These are phyloP conservation scores for Parafenestella ontariensis DNA, from an alignment of 2,329 filamentous ascomycete species.

Conservation along the genomic window DNA sequence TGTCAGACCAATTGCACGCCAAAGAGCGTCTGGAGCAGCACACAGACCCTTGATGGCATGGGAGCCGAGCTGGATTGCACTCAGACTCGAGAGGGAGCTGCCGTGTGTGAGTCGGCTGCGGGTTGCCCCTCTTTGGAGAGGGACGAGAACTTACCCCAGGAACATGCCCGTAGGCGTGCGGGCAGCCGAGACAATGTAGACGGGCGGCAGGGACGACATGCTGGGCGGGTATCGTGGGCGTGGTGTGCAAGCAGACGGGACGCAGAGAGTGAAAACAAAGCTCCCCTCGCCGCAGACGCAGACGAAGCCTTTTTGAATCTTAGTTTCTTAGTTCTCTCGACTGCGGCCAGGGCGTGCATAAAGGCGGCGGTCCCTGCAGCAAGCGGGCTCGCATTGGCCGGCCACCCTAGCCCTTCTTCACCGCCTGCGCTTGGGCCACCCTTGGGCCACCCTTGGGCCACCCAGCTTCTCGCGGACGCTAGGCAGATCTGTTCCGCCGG, in stretches of 20 bases:
- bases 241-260: constrained; percentile 1
- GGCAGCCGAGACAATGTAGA: constrained; percentile 94
- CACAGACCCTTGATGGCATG: constrained; percentile 87
- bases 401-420: constrained; percentile 21
- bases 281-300: constrained; percentile 12
- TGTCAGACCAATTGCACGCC: constrained; percentile 25
- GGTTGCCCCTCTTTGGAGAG: constrained; percentile 29
- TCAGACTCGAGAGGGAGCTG: constrained; percentile 88
- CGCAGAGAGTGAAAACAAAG: constrained; percentile 9
- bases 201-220: constrained; percentile 82
- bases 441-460: too few relatives aligned
- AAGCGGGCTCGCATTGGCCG: constrained; percentile 22
- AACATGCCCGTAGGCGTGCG: constrained; percentile 94
- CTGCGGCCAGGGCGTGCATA: constrained; percentile 8
- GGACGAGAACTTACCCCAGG: constrained; percentile 80
- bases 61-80: constrained; percentile 83
- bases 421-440: constrained; percentile 19
- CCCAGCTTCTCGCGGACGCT: constrained; percentile 2
- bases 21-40: not conserved
- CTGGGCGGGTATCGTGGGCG: constrained; percentile 41
- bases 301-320: constrained; percentile 24
- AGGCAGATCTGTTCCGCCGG: constrained; percentile 26
- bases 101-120: constrained; percentile 25
- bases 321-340: constrained; percentile 20
- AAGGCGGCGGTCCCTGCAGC: constrained; percentile 24